These are phyloP conservation scores for Candida berthetii DNA, from an alignment of 805 yeast genomes.

Conservation along the genomic window DNA sequence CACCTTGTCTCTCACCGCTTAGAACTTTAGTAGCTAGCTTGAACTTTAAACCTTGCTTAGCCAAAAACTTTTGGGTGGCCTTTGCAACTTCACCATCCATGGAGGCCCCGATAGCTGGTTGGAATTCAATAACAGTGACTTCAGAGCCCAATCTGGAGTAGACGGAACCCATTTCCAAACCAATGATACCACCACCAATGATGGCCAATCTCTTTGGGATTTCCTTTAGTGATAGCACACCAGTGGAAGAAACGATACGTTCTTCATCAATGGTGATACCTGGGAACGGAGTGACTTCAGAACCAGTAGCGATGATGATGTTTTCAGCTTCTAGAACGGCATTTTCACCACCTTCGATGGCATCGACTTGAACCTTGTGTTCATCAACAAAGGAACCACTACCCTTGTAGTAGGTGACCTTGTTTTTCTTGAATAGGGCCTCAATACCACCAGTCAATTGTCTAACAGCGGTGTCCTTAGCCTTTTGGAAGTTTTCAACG, in stretches of 20 bases:
- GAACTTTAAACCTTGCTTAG: conserved; percentile 94
- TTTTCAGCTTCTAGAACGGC: conserved; percentile 74
- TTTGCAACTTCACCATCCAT: conserved; percentile 97
- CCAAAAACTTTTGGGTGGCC: conserved; percentile 79
- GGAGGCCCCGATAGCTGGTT: conserved; percentile 90
- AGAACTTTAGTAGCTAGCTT: conserved; percentile 88
- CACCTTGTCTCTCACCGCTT: conserved; percentile 85
- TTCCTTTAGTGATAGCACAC: conserved; percentile 78
- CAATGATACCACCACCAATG: conserved; percentile 99
- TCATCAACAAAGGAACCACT: conserved; percentile 83
- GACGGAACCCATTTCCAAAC: conserved; percentile 98
- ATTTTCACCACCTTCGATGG: conserved; percentile 79
- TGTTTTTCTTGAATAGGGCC: conserved; percentile 90
- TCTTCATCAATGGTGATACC: conserved; percentile 95
- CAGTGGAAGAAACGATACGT: conserved; percentile 94
- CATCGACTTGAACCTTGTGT: conserved; percentile 70
- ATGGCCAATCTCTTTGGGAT: conserved; percentile 88
- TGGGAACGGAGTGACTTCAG: conserved; percentile 98
- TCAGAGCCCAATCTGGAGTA: conserved; percentile 93
- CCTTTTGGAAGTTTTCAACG: conserved; percentile 75
- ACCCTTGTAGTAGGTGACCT: conserved; percentile 93
- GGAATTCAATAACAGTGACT: conserved; percentile 92
- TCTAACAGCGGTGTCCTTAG: conserved; percentile 86
- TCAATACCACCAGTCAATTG: conserved; percentile 94
- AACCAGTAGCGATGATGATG: conserved; percentile 95